Percentiles rank a stretch among this genome's conserved stretches.
phyloP scores from a whole-genome alignment of 768 basidiomycete genomes.

The Dendrothele bispora region DNA sequence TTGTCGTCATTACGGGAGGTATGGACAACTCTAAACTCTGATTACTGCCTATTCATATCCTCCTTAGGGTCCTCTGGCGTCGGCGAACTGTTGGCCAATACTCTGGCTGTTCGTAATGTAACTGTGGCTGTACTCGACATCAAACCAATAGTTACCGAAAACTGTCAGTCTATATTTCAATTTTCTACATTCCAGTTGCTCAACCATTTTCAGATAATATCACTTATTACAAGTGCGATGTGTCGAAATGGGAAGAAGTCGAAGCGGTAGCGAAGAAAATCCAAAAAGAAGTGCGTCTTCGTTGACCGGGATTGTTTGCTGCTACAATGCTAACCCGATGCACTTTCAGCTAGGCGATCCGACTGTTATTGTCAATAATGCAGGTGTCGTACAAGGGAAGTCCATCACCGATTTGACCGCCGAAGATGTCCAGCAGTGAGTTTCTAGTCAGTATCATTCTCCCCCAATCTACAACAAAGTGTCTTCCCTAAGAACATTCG shows the following conservation, averaged over 20 bases:
- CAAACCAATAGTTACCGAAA: conserved; percentile 73
- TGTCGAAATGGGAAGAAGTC: conserved; percentile 87
- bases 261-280: conserved; percentile 71
- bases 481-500: conserved; percentile 63
- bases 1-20: conserved; percentile 93
- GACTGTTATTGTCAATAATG: conserved; percentile 92
- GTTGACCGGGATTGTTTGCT: background rate
- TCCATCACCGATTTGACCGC: conserved; percentile 75
- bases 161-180: conserved; percentile 58
- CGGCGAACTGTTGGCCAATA: conserved; percentile 85
- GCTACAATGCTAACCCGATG: conserved; percentile 2
- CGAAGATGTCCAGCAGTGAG: conserved; percentile 78
- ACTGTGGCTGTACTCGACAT: conserved; percentile 86
- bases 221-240: conserved; percentile 85
- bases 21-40: conserved; percentile 15
- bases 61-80: conserved; percentile 80
- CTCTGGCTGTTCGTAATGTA: conserved; percentile 79
- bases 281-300: conserved; percentile 63
- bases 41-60: background rate
- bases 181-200: background rate
- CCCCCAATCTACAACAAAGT: background rate
- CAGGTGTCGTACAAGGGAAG: conserved; percentile 92
- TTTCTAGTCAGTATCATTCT: background rate
- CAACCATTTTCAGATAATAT: conserved; percentile 60
- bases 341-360: conserved; percentile 73